Conservation (phyloP, 2,329 filamentous ascomycete genomes). For the Aciculosporium take region DNA sequence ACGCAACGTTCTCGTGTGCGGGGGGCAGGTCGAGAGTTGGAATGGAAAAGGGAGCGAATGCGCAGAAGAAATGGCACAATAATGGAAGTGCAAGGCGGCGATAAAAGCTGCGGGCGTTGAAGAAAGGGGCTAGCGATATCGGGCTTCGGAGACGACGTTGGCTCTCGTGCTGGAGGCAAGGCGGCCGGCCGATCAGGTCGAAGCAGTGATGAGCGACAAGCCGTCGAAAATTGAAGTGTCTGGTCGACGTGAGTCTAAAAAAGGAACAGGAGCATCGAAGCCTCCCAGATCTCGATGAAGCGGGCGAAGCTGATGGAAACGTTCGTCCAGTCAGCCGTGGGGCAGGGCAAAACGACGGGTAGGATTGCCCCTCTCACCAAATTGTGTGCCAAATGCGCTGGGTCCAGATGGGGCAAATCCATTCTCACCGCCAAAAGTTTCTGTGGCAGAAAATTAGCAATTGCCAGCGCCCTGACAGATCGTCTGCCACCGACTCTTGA, state of each 20-base stretch:
- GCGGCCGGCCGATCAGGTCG: background rate
- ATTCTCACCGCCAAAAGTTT: slow-evolving; percentile 14
- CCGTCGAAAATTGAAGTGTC: slow-evolving; percentile 5
- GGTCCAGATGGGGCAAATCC: slow-evolving; percentile 1
- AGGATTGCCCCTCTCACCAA: background rate
- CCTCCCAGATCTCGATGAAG: background rate
- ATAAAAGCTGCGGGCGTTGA: slow-evolving; percentile 2
- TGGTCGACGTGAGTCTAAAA: slow-evolving; percentile 2
- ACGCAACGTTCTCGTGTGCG: background rate
- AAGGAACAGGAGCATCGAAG: background rate
- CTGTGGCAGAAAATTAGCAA: slow-evolving; percentile 12
- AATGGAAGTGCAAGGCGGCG: background rate
- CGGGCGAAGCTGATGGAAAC: slow-evolving; percentile 1
- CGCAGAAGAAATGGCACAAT: background rate
- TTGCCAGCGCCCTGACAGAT: background rate
- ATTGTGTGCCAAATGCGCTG: background rate
- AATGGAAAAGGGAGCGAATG: background rate
- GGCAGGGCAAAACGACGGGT: slow-evolving; percentile 11
- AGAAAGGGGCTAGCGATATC: slow-evolving; percentile 2
- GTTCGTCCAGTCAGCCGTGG: slow-evolving; percentile 28
- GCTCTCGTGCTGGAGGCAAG: background rate
- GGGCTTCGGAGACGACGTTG: background rate
- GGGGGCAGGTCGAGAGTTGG: background rate
- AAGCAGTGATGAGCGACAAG: slow-evolving; percentile 8
- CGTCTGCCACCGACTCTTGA: background rate